These are phyloP conservation scores for Vaccinium vitisidaea DNA, from an alignment of 148 eudicot species.

Conservation along the genomic window DNA sequence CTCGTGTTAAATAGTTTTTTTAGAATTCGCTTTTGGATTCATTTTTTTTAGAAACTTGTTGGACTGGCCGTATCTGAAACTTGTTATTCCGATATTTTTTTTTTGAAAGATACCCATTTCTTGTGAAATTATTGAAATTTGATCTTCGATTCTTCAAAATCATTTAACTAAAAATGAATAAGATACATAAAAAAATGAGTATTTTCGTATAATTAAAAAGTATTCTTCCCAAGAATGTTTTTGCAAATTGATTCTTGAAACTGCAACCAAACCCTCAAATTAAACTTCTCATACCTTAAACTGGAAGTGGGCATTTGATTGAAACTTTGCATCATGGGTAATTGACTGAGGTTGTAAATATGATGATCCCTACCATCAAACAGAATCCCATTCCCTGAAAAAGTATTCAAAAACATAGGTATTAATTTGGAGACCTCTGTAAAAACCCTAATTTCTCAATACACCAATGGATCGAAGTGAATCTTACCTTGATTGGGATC, in stretches of 20 bases:
- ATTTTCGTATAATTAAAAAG: not conserved
- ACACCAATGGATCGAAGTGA: not conserved
- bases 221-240: not conserved
- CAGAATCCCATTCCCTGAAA: conserved; percentile 49
- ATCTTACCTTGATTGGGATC: conserved; percentile 72
- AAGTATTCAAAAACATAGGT: conserved; percentile 1
- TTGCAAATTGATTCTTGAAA: not conserved
- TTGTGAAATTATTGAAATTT: not conserved
- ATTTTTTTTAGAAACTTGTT: not conserved
- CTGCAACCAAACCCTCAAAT: not conserved
- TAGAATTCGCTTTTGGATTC: not conserved
- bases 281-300: conserved; percentile 40
- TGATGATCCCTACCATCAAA: conserved; percentile 54
- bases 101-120: not conserved
- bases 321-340: conserved; percentile 66
- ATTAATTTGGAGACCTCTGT: not conserved
- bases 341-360: conserved; percentile 67
- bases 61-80: not conserved
- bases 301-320: conserved; percentile 43
- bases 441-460: conserved; percentile 28
- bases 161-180: not conserved
- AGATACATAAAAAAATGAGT: not conserved
- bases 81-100: not conserved
- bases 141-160: not conserved
- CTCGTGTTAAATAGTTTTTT: not conserved